These are phyloP conservation scores for Trichoderma lentiforme DNA, from an alignment of 2,329 filamentous ascomycete species.

Conservation along the genomic window DNA sequence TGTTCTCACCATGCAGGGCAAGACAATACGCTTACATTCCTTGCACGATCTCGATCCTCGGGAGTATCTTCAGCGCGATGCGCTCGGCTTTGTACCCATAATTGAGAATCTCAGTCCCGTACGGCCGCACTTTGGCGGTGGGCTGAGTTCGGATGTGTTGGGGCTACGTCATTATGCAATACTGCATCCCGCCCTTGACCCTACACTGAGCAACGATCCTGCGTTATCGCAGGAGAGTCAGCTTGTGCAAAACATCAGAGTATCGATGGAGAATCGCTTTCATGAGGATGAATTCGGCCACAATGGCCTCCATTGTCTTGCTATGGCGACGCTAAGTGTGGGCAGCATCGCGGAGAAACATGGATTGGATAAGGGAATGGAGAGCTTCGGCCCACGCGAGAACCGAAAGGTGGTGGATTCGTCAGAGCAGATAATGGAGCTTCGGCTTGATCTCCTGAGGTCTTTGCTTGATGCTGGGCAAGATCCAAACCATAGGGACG, in stretches of 20 bases:
- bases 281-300: slow-evolving; percentile 40
- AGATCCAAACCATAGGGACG: slow-evolving; percentile 53
- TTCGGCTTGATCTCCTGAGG: slow-evolving; percentile 28
- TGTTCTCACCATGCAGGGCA: slow-evolving; percentile 28
- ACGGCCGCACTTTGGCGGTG: background rate
- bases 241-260: slow-evolving; percentile 25
- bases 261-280: slow-evolving; percentile 21
- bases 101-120: background rate
- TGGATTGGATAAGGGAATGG: slow-evolving; percentile 6
- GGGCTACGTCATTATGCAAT: background rate
- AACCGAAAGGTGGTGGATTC: slow-evolving; percentile 34
- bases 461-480: slow-evolving; percentile 38
- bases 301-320: slow-evolving; percentile 58
- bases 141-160: background rate
- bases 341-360: slow-evolving; percentile 37
- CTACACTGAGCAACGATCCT: background rate
- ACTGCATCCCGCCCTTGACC: slow-evolving; percentile 4
- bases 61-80: slow-evolving; percentile 43
- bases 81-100: slow-evolving; percentile 40
- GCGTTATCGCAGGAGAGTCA: slow-evolving; percentile 22
- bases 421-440: slow-evolving; percentile 28
- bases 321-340: slow-evolving; percentile 47
- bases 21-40: slow-evolving; percentile 30
- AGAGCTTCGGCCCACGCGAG: slow-evolving; percentile 17
- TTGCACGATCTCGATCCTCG: slow-evolving; percentile 34